phyloP scores from a whole-genome alignment of 805 yeast species.

The Brettanomyces nanus region DNA sequence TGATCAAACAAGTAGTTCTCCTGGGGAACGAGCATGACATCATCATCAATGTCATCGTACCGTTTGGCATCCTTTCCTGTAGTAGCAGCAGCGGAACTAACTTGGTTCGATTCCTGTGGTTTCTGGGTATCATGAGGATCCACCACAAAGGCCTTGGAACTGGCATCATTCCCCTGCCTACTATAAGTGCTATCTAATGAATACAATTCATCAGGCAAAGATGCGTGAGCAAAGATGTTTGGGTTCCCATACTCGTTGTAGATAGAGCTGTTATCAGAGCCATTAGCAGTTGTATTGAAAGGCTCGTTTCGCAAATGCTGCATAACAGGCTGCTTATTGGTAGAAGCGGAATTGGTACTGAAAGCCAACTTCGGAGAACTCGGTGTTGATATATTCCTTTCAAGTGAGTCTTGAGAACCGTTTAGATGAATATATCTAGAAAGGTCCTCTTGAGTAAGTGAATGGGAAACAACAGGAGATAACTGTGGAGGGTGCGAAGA shows the following conservation, averaged over 20 bases:
- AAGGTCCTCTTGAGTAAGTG: conserved; percentile 18
- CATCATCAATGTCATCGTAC: conserved; percentile 11
- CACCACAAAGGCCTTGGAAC: background rate
- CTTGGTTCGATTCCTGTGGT: background rate
- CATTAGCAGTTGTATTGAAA: background rate
- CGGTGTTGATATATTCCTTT: background rate
- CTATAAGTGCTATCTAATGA: too few species aligned
- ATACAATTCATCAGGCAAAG: conserved; percentile 21
- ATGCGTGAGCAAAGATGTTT: conserved; percentile 16
- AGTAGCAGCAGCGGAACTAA: conserved; percentile 4
- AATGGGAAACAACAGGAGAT: too few species aligned
- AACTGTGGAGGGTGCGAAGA: background rate
- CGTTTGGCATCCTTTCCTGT: conserved; percentile 1
- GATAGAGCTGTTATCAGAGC: conserved; percentile 5
- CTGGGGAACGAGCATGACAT: conserved; percentile 24
- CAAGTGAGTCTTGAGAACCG: conserved; percentile 20
- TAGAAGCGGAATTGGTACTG: background rate
- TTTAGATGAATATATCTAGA: conserved; percentile 19
- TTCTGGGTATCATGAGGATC: background rate
- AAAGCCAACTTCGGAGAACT: too few species aligned
- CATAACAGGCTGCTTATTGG: background rate
- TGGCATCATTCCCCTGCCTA: background rate
- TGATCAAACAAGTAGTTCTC: conserved; percentile 22
- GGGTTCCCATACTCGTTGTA: conserved; percentile 25
- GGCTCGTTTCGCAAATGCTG: conserved; percentile 1